Evolutionary conservation across 1,139 yeast species (phyloP).

Genomic region (Taphrina betulina): DNA sequence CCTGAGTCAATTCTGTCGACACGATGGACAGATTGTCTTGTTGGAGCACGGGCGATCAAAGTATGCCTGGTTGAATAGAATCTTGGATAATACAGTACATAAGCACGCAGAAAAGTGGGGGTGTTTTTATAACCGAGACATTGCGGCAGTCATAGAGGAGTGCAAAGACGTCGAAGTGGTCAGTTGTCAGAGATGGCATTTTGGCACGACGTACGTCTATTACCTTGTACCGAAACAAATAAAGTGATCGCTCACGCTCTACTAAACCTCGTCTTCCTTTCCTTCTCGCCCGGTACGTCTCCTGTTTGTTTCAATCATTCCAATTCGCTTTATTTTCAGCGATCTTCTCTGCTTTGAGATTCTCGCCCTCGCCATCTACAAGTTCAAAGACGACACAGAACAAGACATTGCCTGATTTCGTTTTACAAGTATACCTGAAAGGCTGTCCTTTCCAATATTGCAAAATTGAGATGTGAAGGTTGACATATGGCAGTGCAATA

Average conservation of each 20-base stretch:
- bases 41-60: slow-evolving; percentile 91
- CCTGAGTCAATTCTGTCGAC: slow-evolving; percentile 69
- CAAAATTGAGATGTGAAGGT: slow-evolving; percentile 45
- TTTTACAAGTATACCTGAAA: slow-evolving; percentile 40
- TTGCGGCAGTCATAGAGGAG: slow-evolving; percentile 76
- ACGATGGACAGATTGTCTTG: slow-evolving; percentile 64
- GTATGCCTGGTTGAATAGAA: slow-evolving; percentile 72
- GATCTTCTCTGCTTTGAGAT: slow-evolving; percentile 27
- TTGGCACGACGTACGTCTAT: slow-evolving; percentile 70
- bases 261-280: no score
- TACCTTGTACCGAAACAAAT: slow-evolving; percentile 10
- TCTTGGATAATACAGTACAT: slow-evolving; percentile 79
- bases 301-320: not conserved
- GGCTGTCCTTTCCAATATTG: slow-evolving; percentile 48
- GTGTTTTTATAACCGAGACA: slow-evolving; percentile 94
- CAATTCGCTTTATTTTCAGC: slow-evolving; percentile 10
- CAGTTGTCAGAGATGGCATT: slow-evolving; percentile 73
- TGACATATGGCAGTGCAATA: slow-evolving; percentile 51
- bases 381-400: slow-evolving; percentile 40
- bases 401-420: slow-evolving; percentile 35
- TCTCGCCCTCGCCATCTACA: slow-evolving; percentile 40
- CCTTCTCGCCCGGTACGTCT: no score
- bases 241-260: no score
- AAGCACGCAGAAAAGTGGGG: slow-evolving; percentile 91
- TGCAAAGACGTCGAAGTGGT: slow-evolving; percentile 77